phyloP scores from a whole-genome alignment of 2,329 filamentous ascomycete genomes.

The Cladosporium sp. region DNA sequence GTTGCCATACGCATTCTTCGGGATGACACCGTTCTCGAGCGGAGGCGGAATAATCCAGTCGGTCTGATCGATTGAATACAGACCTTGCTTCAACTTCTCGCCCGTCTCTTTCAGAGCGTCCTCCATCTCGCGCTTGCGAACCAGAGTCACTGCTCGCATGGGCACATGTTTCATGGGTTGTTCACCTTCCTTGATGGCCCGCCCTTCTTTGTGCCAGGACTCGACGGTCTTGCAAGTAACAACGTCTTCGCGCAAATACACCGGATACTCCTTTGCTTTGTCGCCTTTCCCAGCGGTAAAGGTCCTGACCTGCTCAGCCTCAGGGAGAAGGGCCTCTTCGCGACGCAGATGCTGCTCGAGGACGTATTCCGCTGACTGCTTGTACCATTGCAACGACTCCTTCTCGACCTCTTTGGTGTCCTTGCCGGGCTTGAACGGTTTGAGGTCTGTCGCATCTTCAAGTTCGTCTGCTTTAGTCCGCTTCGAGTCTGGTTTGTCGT shows the following conservation, averaged over 20 bases:
- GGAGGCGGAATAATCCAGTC: conserved; percentile 96
- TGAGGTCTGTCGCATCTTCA: conserved; percentile 75
- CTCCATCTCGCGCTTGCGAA: conserved; percentile 82
- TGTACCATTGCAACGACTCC: conserved; percentile 79
- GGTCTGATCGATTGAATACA: conserved; percentile 81
- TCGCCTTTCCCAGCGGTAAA: conserved; percentile 74
- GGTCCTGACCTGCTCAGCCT: conserved; percentile 64
- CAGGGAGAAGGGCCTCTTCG: conserved; percentile 77
- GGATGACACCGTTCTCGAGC: conserved; percentile 70
- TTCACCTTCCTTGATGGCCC: conserved; percentile 66
- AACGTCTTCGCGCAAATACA: conserved; percentile 75
- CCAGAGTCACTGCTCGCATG: conserved; percentile 83
- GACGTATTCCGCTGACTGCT: conserved; percentile 78
- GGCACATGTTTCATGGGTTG: conserved; percentile 81
- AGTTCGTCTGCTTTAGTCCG: conserved; percentile 69
- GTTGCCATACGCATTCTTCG: conserved; percentile 92
- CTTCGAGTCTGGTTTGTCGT: conserved; percentile 51
- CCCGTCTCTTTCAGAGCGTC: conserved; percentile 77
- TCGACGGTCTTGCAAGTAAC: conserved; percentile 85
- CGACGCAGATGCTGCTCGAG: conserved; percentile 82
- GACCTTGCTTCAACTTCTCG: conserved; percentile 77
- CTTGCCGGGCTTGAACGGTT: conserved; percentile 59
- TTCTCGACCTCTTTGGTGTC: conserved; percentile 46
- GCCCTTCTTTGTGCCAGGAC: conserved; percentile 96
- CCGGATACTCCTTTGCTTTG: conserved; percentile 70